Evolutionary conservation across 2,329 filamentous ascomycete species (phyloP).

Genomic region (Coleophoma crateriformis): DNA sequence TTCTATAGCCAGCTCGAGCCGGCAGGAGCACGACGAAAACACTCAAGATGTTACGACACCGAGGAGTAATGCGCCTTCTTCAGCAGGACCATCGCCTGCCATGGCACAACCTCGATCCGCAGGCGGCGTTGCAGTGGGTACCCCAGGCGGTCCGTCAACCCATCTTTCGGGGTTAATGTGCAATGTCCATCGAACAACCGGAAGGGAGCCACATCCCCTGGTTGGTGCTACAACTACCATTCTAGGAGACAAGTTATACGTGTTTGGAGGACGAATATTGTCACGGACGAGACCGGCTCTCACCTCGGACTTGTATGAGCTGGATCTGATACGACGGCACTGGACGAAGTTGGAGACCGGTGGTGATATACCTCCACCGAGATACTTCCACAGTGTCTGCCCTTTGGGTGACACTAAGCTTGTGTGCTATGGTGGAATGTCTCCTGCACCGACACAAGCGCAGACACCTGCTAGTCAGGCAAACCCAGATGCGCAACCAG

Average conservation of each 20-base stretch:
- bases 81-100: slow-evolving; percentile 52
- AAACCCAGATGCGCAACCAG: slow-evolving; percentile 62
- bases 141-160: slow-evolving; percentile 39
- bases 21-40: slow-evolving; percentile 41
- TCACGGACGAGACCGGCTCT: slow-evolving; percentile 78
- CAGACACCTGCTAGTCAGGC: slow-evolving; percentile 34
- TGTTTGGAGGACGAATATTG: slow-evolving; percentile 86
- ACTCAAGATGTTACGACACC: slow-evolving; percentile 43
- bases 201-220: slow-evolving; percentile 81
- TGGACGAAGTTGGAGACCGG: slow-evolving; percentile 85
- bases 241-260: slow-evolving; percentile 90
- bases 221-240: slow-evolving; percentile 96
- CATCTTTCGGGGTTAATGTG: slow-evolving; percentile 64
- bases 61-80: slow-evolving; percentile 47
- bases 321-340: slow-evolving; percentile 85
- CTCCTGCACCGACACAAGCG: slow-evolving; percentile 54
- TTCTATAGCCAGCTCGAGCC: slow-evolving; percentile 33
- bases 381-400: slow-evolving; percentile 97
- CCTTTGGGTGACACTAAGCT: slow-evolving; percentile 90
- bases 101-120: slow-evolving; percentile 31
- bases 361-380: slow-evolving; percentile 82
- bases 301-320: slow-evolving; percentile 86
- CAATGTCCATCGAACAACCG: slow-evolving; percentile 79
- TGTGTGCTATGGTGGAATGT: slow-evolving; percentile 98
- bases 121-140: slow-evolving; percentile 33